Base-by-base conservation (phyloP, 2,329 filamentous ascomycete species). In the Penicillium sp. region DNA sequence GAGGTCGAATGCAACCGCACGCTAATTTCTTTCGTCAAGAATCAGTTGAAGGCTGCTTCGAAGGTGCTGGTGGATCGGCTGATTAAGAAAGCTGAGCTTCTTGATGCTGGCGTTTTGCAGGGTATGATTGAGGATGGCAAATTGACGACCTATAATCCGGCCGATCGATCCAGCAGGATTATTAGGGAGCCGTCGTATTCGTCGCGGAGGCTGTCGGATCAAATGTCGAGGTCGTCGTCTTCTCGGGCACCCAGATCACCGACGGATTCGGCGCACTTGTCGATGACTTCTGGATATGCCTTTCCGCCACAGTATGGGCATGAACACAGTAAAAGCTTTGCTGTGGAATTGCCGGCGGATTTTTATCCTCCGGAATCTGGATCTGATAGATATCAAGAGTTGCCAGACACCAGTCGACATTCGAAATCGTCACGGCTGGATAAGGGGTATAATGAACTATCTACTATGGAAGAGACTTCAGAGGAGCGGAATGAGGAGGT, bases 1-100 rank as follows among this genome's bases (percentile, higher is more conserved):
- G 87, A 91, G 60, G 86, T 96, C 79, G 83, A 83, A 55, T 95
- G 90, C 76, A 93, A 92, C 66, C 77, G 91, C 56, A 78, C 94
- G 60, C 83, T 94, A 77, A 81, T 86, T 0, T 76, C 78, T 8
- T 95, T 95, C 67, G 89, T 96, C 56, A 92, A 89, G 79, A 89
- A 86, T 75, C 94, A 89, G 14, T 81, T 95, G 44, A 89, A 89
- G 66, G 89, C 89, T 67, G 84, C 89, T 0, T 90, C 95, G 66
- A 81, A 79, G 10, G 78, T 82, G 3, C 80, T 96, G 4, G 88
- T 93, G 2, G 85, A 88, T 4, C 76, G 81, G n/a, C 74, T 90
- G 8, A 73, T 83, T 26, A 76, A 78, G 56, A 83, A 82, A 58
- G 79, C 82, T 0, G 74, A 80, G 57, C 57, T 75, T 6, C 64